Base-by-base conservation (phyloP, 2,329 filamentous ascomycete species). In the Penicillium sp. region DNA sequence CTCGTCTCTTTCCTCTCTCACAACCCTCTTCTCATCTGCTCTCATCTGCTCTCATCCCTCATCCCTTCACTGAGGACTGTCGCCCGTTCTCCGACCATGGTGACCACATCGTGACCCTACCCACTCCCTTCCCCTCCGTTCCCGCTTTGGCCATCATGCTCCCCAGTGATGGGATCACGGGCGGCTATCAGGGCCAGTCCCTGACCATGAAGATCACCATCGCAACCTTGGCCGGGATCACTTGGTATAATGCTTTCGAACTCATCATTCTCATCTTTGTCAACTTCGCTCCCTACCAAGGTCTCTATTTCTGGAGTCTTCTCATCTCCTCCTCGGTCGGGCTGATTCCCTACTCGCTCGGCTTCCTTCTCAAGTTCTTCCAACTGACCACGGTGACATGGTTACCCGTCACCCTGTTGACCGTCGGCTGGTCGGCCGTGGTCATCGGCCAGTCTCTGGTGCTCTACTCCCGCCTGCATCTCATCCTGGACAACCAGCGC, bases 291-390 rank as follows among this genome's bases (percentile, higher is more conserved):
- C 62, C 66, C 45, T 74, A 71, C 42, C 64, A 59, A 27, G 73
- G 74, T 3, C 64, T 76, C 8, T 78, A 78, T 61, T 78, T 78
- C 58, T 77, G 73, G 70, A 73, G 70, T 51, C 60, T 76, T 39
- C 52, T 77, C n/a, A 51, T 73, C 9, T 69, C 74, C 2, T 71
- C 72, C 9, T 64, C 67, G 9, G 43, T 67, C 27, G 75, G 75
- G 25, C 65, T 76, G 33, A 58, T 74, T 4, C 68, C 73, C 3
- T 73, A 76, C 55, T 67, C 70, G 3, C 53, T 75, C 9, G 74
- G 73, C 4, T 76, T 76, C 53, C 48, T 77, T 27, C 61, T 77
- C 53, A 76, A 75, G 51, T 74, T 73, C 56, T 75, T 73, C 56
- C 53, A 63, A 9, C 51, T 72, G 51, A 65, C 65, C 38, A 52